These are phyloP conservation scores for Schizosaccharomyces versatilis DNA, from an alignment of 1,139 yeast species.

Conservation along the genomic window DNA sequence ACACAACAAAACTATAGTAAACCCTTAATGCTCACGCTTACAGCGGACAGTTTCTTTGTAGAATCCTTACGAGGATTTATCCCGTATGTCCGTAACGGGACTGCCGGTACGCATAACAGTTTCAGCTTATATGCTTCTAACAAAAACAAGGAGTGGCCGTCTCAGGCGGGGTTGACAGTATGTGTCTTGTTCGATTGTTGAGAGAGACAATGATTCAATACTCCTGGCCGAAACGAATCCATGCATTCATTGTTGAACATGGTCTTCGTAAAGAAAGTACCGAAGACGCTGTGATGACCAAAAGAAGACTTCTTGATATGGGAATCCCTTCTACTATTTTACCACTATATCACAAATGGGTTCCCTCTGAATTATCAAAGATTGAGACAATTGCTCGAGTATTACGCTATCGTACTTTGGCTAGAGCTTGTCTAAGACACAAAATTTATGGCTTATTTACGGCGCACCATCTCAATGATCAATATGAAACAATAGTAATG, in stretches of 20 bases:
- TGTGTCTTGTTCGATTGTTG: neutral
- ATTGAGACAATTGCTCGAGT: neutral
- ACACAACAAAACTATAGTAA: too few species aligned
- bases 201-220: neutral
- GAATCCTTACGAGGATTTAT: too few species aligned
- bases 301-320: neutral
- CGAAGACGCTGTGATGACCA: neutral
- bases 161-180: neutral
- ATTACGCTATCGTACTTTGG: neutral
- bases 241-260: neutral
- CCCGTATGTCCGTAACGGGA: too few species aligned
- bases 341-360: neutral
- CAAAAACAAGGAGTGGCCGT: neutral
- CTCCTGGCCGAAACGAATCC: neutral
- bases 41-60: too few species aligned
- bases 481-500: neutral
- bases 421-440: neutral
- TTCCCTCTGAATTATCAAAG: neutral
- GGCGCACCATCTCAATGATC: neutral
- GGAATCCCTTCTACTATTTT: neutral
- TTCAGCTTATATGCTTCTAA: too few species aligned
- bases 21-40: too few species aligned
- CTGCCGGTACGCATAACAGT: too few species aligned
- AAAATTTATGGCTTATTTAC: neutral
- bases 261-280: neutral